Base-by-base conservation (phyloP, 345 rosid genomes). In the Gossypium sturtianum region DNA sequence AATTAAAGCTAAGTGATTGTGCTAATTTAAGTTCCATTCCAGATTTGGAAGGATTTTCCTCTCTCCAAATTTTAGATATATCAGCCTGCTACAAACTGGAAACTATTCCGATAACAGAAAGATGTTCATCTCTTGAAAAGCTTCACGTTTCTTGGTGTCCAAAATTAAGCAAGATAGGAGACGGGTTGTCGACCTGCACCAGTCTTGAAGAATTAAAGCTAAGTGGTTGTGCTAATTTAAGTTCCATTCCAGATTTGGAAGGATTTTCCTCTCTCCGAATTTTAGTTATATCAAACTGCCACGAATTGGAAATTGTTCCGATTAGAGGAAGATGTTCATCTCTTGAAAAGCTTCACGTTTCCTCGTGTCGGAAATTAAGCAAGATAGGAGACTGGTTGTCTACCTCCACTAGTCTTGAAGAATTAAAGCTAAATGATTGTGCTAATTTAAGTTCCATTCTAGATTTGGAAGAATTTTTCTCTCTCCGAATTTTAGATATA, bases 1-100 rank as follows among this genome's bases (percentile, higher is more conserved):
- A 19, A 20, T 56, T 56, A 2, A 0, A 0, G 2, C 0, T 56
- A 9, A 0, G 0, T 0, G 0, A 0, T 3, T 56, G 60, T 56
- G 1, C 25, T 56, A 8, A 19, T 20, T 20, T 56, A 9, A 58
- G 15, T 12, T 59, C 17, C 2, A 59, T 59, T 59, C 38, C 38
- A 4, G 16, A 12, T 59, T 0, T 59, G 63, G 9, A 12, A 12
- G 38, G 38, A 23, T 23, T 23, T 51, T 15, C 19, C 12, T 51
- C n/a, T 51, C n/a, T 29, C 3, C 34, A 0, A 29, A 29, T 29
- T 29, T 29, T 29, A 29, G 34, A 29, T 29, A 29, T 29, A 29
- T 3, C 34, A 29, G 34, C 0, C 4, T 29, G 4, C 4, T 0
- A 29, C 0, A 0, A 29, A 3, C 4, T 29, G 63, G 38, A 58